Evolutionary conservation across 2,329 filamentous ascomycete species (phyloP).

Genomic region (Drechslerella stenobrocha): DNA sequence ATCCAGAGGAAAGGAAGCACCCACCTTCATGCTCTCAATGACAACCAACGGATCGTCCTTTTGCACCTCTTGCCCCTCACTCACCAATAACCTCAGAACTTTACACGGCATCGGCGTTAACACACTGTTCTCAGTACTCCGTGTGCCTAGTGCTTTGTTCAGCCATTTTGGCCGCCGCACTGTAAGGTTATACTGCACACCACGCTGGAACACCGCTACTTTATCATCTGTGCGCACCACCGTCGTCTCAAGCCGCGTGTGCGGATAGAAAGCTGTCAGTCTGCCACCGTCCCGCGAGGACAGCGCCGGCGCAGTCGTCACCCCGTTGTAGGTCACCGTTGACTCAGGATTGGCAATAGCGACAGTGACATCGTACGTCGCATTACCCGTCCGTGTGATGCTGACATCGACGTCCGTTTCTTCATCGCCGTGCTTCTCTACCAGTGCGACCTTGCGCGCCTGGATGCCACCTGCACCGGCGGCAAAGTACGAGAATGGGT

Average conservation of each 20-base stretch:
- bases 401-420: conserved; percentile 33
- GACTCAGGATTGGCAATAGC: conserved; percentile 59
- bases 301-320: conserved; percentile 54
- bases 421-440: conserved; percentile 46
- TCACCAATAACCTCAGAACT: conserved; percentile 83
- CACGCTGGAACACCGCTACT: conserved; percentile 76
- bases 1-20: not conserved
- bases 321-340: conserved; percentile 59
- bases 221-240: conserved; percentile 67
- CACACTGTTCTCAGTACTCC: conserved; percentile 69
- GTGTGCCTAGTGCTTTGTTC: conserved; percentile 74
- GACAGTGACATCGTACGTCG: conserved; percentile 58
- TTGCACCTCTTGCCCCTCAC: conserved; percentile 76
- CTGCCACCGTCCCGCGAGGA: conserved; percentile 56
- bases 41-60: conserved; percentile 88
- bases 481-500: conserved; percentile 54
- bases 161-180: conserved; percentile 72
- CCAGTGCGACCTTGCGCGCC: conserved; percentile 50
- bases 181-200: conserved; percentile 63
- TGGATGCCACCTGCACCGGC: conserved; percentile 52
- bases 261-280: conserved; percentile 76
- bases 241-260: conserved; percentile 76
- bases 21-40: conserved; percentile 59
- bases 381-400: conserved; percentile 53
- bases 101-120: conserved; percentile 97